A percentile compares a stretch with the other conserved stretches of the same genome.
Conservation (phyloP, 2,329 filamentous ascomycete species). For the Aspergillus proliferans region DNA sequence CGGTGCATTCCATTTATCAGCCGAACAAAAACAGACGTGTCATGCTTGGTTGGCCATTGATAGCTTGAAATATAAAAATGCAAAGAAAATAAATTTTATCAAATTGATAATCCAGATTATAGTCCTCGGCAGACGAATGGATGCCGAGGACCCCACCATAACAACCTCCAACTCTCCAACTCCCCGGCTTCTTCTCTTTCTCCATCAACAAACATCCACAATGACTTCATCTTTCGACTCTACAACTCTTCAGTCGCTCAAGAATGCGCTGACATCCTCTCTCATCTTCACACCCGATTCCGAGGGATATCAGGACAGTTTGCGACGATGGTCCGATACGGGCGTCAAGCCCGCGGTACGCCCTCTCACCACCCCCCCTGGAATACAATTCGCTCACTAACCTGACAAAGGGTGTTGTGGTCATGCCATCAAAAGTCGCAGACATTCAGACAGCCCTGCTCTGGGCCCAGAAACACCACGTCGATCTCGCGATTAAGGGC, state of each 20-base stretch:
- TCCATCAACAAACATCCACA: not conserved
- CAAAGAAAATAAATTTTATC: no score
- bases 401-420: constrained; percentile 37
- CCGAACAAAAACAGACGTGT: no score
- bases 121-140: no score
- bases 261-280: constrained; percentile 6
- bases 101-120: no score
- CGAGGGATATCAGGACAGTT: constrained; percentile 15
- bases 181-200: not conserved
- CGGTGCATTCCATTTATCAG: no score
- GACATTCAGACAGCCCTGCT: constrained; percentile 41
- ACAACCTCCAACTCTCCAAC: not conserved
- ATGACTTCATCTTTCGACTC: not conserved
- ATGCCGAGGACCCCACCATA: no score
- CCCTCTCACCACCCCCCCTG: not conserved
- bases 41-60: no score
- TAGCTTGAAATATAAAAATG: no score
- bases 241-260: constrained; percentile 6
- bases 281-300: constrained; percentile 16
- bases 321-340: constrained; percentile 27
- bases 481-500: constrained; percentile 25
- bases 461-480: constrained; percentile 35
- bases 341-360: constrained; percentile 24
- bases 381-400: constrained; percentile 1
- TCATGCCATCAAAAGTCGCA: constrained; percentile 35